A percentile compares a stretch with the other conserved stretches of the same genome.
Conservation (phyloP, 108 stramenopile genomes). For the Nannochloropsis gaditana region DNA sequence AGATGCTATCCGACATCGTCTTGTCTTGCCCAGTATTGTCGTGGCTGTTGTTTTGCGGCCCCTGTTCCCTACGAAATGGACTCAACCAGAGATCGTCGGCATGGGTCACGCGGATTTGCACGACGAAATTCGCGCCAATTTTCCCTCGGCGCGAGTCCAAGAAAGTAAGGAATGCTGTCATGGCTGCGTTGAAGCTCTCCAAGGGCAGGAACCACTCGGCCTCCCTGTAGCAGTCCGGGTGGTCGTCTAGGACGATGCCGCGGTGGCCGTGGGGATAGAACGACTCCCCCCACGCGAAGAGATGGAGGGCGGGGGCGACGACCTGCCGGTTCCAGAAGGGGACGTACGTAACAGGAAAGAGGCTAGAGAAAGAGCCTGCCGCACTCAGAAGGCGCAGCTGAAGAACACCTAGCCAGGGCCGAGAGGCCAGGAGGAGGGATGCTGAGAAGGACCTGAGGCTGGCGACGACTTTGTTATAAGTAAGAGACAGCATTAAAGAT, state of each 20-base stretch:
- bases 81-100: slow-evolving; percentile 4
- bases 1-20: not conserved
- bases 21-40: not conserved
- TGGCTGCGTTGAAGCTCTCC: not conserved
- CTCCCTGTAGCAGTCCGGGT: not conserved
- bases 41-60: not conserved
- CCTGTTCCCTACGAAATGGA: not conserved
- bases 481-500: not conserved
- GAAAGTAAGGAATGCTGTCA: not conserved
- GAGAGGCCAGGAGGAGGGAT: not conserved
- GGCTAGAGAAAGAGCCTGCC: not conserved
- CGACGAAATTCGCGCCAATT: not conserved
- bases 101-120: not conserved
- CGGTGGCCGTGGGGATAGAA: not conserved
- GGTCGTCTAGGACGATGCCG: not conserved
- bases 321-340: not conserved
- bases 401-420: not conserved
- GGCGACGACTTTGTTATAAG: not conserved
- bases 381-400: not conserved
- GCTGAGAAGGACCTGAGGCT: no score
- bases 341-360: not conserved
- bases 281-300: not conserved
- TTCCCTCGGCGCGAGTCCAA: not conserved
- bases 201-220: not conserved
- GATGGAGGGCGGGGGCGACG: not conserved